These are phyloP conservation scores for Nicotiana tabacum DNA, from an alignment of 257 asterid genomes.

Conservation along the genomic window DNA sequence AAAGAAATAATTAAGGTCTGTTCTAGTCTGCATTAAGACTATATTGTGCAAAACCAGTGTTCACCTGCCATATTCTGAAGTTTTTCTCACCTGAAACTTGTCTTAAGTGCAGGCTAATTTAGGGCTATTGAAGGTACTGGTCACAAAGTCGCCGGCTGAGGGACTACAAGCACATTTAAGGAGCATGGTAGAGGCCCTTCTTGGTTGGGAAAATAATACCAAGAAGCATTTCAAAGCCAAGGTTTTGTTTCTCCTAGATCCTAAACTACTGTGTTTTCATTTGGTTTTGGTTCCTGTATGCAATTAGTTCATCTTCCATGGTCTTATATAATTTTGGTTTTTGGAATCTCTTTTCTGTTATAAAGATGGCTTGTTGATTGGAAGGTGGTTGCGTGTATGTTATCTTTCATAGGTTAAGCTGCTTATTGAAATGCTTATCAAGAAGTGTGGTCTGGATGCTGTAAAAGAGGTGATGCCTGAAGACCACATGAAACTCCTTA, in stretches of 20 bases:
- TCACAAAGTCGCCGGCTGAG: slow-evolving; percentile 76
- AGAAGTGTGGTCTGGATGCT: slow-evolving; percentile 90
- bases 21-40: neutral
- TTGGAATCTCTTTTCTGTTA: neutral
- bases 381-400: neutral
- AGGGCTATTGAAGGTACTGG: slow-evolving; percentile 89
- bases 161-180: slow-evolving; percentile 65
- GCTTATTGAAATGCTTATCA: slow-evolving; percentile 92
- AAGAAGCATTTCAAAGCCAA: slow-evolving; percentile 89
- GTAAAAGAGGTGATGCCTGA: slow-evolving; percentile 90
- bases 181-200: slow-evolving; percentile 73
- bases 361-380: neutral
- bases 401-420: slow-evolving; percentile 54
- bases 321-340: neutral
- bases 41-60: neutral
- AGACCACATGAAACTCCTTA: slow-evolving; percentile 89
- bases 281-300: neutral
- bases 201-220: slow-evolving; percentile 74
- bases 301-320: neutral
- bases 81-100: slow-evolving; percentile 13
- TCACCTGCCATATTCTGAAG: neutral
- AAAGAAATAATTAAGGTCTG: slow-evolving; percentile 77
- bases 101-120: slow-evolving; percentile 64
- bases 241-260: slow-evolving; percentile 33
- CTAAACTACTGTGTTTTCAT: slow-evolving; percentile 2